phyloP scores from a whole-genome alignment of 257 asterid species.

The Primulina eburnea region DNA sequence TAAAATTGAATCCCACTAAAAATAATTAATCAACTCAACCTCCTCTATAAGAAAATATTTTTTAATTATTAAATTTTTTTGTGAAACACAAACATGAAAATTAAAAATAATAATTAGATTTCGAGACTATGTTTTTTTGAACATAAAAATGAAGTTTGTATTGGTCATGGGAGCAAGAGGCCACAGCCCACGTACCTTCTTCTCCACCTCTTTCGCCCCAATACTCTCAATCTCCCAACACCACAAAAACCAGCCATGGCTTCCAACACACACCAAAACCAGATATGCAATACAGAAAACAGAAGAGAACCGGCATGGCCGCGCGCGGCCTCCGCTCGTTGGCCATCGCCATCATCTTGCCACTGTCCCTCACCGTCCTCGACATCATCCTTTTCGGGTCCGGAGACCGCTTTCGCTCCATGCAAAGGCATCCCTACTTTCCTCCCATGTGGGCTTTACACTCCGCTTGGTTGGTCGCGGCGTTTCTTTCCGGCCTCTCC shows the following conservation, averaged over 20 bases:
- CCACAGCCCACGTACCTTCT: background rate
- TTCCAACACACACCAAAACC: background rate
- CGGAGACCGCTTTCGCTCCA: slow-evolving; percentile 44
- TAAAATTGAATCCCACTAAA: too few relatives aligned
- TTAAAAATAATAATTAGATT: too few relatives aligned
- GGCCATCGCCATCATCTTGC: slow-evolving; percentile 60
- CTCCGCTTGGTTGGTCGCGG: slow-evolving; percentile 49
- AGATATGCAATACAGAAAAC: slow-evolving; percentile 25
- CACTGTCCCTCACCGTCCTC: slow-evolving; percentile 48
- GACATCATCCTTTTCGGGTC: slow-evolving; percentile 67
- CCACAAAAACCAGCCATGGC: background rate
- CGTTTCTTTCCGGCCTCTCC: slow-evolving; percentile 64
- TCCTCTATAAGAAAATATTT: too few relatives aligned
- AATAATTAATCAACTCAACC: too few relatives aligned
- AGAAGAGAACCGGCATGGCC: slow-evolving; percentile 41
- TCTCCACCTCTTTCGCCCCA: background rate
- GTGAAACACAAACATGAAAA: too few relatives aligned
- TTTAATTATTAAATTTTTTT: too few relatives aligned
- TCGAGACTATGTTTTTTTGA: too few relatives aligned
- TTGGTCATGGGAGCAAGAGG: background rate
- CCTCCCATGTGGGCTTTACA: slow-evolving; percentile 91
- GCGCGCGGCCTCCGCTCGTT: slow-evolving; percentile 76
- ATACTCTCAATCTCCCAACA: background rate
- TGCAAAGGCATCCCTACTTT: slow-evolving; percentile 58
- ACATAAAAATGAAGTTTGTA: background rate